Base-by-base conservation (phyloP, 2,329 filamentous ascomycete species). In the Rutstroemia sp. region DNA sequence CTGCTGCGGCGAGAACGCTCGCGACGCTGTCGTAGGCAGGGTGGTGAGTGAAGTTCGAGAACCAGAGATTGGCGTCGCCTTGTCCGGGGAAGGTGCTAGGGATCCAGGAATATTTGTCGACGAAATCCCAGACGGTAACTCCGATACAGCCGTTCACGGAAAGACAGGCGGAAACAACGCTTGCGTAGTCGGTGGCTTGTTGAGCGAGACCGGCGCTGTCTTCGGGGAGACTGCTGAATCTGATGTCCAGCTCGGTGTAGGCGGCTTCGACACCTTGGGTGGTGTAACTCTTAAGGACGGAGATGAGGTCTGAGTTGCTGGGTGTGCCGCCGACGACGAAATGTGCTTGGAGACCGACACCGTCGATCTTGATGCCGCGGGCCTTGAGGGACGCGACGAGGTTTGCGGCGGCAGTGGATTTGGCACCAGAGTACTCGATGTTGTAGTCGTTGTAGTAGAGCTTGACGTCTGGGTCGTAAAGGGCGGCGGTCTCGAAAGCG, bases 201-300 rank as follows among this genome's bases (percentile, higher is more conserved):
- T 73, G 72, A 16, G 68, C 66, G 18, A 75, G 66, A 30, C 71
- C 72, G 1, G 71, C 65, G 1, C 67, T 64, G 3, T 70, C 74
- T 3, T 76, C 68, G 0, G 81, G 79, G 12, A 82, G 67, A 5
- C 65, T 66, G 2, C 54, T 52, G 55, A 78, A 75, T 30, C 81
- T 74, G 59, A 86, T 79, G 64, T 86, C 83, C 16, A 86, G 72
- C 70, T 86, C 82, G 1, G 82, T 85, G 68, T 82, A 77, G 7
- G 81, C 80, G 9, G 83, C 79, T 61, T 86, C 82, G 5, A 82
- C 71, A 4, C 75, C 75, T 1, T 79, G 74, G 0, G 73, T 71
- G 0, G 76, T 75, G 71, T 81, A 85, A 44, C 75, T 71, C 49
- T 72, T 65, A 53, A 83, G 77, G 14, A 75, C 74, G 0, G 72